These are phyloP conservation scores for Omphalea diandra DNA, from an alignment of 441 rosid species.

Conservation along the genomic window DNA sequence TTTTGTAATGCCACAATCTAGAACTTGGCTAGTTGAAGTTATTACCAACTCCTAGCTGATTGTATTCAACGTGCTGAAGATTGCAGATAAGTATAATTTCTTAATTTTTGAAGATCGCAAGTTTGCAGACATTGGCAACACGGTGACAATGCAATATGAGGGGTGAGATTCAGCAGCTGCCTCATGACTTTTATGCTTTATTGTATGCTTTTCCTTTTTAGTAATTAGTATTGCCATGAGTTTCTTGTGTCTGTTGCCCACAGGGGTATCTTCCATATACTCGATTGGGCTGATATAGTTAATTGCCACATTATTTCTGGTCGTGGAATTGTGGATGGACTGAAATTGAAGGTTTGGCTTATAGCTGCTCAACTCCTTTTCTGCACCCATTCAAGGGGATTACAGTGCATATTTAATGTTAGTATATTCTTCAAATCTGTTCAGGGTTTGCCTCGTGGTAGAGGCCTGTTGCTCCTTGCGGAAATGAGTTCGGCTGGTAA, in stretches of 20 bases:
- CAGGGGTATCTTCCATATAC: conserved; percentile 81
- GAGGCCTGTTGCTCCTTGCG: conserved; percentile 87
- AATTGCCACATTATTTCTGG: conserved; percentile 90
- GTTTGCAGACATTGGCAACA: conserved; percentile 97
- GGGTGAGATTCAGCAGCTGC: conserved; percentile 45
- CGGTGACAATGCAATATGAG: conserved; percentile 96
- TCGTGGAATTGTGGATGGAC: conserved; percentile 88
- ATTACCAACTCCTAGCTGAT: conserved; percentile 11
- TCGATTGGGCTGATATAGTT: conserved; percentile 95
- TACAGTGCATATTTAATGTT: conserved; percentile 11
- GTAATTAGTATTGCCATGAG: conserved; percentile 4
- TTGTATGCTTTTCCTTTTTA: not conserved
- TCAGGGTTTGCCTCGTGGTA: conserved; percentile 89
- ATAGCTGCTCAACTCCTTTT: not conserved
- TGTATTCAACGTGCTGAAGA: conserved; percentile 38
- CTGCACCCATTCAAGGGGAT: not conserved
- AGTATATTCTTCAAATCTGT: conserved; percentile 9
- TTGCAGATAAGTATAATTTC: conserved; percentile 82
- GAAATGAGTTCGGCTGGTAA: conserved; percentile 99
- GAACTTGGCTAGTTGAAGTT: not conserved
- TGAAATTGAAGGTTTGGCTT: conserved; percentile 73
- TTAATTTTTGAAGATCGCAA: conserved; percentile 93
- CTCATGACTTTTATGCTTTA: not conserved
- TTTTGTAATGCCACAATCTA: not conserved
- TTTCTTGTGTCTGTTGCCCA: conserved; percentile 17